Evolutionary conservation across 2,329 filamentous ascomycete genomes (phyloP), one percentile per base, ranked within the genome.

Genomic region (Cephalotrichum gorgonifer): DNA sequence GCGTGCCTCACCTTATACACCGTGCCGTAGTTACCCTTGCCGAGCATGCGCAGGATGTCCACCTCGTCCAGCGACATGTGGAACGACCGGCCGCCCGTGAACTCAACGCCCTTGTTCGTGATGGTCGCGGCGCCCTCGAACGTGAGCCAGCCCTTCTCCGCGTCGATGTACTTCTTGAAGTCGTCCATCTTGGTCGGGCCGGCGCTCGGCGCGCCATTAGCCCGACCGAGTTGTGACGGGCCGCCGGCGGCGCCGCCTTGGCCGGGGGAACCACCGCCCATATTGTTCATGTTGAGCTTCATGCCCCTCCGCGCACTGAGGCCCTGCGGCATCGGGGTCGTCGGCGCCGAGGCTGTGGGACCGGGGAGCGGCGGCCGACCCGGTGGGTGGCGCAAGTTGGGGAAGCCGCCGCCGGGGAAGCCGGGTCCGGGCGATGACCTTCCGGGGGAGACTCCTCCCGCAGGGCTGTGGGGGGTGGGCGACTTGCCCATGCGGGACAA

Each of bases 1-100:
- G 86, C 81, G 67, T 98, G 93, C 58, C 85, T 81, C 50, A 97
- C 93, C 65, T 93, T 96, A 75, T 95, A 97, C 4, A 98, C 93
- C 1, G 91, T 97, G 52, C 93, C 93, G 59, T 98, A 98, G 64
- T 98, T 98, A 38, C 93, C 93, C 67, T 97, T 98, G 43, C 93
- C 93, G 12, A 98, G 72, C 69, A 98, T 93, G 53, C 91, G 88
- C 51, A 97, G 63, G 1, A 88, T 91, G 58, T 97, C 88, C 6
- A 98, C 86, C 64, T 98, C 91, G 60, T 98, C 91, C 39, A 98
- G 74, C 4, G 91, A 97, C 60, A 98, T 97, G 60, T 78, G 88
- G 66, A 98, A 97, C 17, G 83, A 88, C 48, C 84, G 85, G 2
- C 93, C 93, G 51, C 86, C 89, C 23, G 86, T 84, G 61, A 98